Base-by-base conservation (phyloP, 306 rosid species). In the Phaseolus lunatus region DNA sequence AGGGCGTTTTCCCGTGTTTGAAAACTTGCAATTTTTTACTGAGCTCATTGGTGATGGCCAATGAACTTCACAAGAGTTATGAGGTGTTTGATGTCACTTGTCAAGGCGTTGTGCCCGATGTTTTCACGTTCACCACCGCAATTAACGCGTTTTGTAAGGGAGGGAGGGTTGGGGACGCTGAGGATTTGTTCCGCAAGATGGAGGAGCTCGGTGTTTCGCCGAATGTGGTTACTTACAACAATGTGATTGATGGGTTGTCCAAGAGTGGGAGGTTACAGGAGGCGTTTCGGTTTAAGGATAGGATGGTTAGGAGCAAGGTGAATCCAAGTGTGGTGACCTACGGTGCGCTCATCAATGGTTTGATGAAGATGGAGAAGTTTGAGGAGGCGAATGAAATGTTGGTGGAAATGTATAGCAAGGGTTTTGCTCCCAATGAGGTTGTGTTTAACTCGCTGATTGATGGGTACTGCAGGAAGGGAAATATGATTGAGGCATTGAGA, bases 221-320 rank as follows among this genome's bases (percentile, higher is more conserved):
- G 5, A 91, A 89, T 80, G 94, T 82, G 64, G 90, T 91, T 72
- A 88, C 91, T 5, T 91, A 89, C 62, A 91, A 91, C 82, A 89
- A 27, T 44, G 33, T 91, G 66, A 91, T 91, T 62, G 86, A 91
- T 68, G 97, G 94, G 44, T 82, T 91, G 31, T 91, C 88, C 82
- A 85, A 86, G 85, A 73, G 70, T 52, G 87, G 92, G 52, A 88
- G 91, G 79, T 65, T 89, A 26, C 88, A 70, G 7, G 92, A 86
- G 54, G 94, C 92, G 1, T 78, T 88, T 73, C 49, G 20, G 69
- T 76, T 86, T 64, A 91, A 85, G 59, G 83, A 78, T n/a, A 88
- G 72, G 85, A 89, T 91, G 97, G 59, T 68, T 16, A 61, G 67
- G 4, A 72, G 77, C 62, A 80, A 87, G 19, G 88, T 91, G 67